Conservation (phyloP, 768 basidiomycete genomes). For the Agaricus bisporus region DNA sequence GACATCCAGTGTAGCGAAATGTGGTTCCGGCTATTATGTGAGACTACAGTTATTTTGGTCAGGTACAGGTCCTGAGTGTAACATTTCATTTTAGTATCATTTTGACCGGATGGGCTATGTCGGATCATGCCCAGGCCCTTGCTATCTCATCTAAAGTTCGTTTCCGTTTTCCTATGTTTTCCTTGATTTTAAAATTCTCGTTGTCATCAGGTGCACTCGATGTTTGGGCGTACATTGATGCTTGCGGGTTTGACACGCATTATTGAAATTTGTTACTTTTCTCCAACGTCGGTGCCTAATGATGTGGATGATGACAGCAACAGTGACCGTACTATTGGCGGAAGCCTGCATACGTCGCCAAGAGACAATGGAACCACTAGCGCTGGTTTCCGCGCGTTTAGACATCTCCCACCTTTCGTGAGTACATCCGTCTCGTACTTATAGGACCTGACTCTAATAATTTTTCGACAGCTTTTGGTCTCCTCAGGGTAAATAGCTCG, state of each 20-base stretch:
- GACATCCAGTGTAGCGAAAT: slow-evolving; percentile 43
- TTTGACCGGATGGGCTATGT: slow-evolving; percentile 93
- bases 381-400: slow-evolving; percentile 56
- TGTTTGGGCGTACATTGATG: slow-evolving; percentile 85
- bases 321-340: slow-evolving; percentile 66
- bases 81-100: slow-evolving; percentile 49
- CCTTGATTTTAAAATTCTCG: background rate
- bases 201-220: slow-evolving; percentile 62
- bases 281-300: slow-evolving; percentile 22
- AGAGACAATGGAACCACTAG: slow-evolving; percentile 20
- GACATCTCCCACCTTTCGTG: slow-evolving; percentile 86
- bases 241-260: slow-evolving; percentile 76
- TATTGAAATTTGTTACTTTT: slow-evolving; percentile 79
- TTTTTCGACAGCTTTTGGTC: slow-evolving; percentile 50
- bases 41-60: slow-evolving; percentile 14
- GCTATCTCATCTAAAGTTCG: slow-evolving; percentile 76
- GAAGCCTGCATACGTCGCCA: slow-evolving; percentile 12
- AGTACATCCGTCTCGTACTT: slow-evolving; percentile 25
- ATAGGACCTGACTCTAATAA: slow-evolving; percentile 5
- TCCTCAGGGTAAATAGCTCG: slow-evolving; percentile 52
- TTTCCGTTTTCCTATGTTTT: background rate
- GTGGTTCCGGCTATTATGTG: slow-evolving; percentile 82
- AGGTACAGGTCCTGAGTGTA: background rate
- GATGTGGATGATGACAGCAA: slow-evolving; percentile 40
- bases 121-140: slow-evolving; percentile 78